phyloP scores from a whole-genome alignment of 2,329 filamentous ascomycete genomes.

The Fusarium graminum region DNA sequence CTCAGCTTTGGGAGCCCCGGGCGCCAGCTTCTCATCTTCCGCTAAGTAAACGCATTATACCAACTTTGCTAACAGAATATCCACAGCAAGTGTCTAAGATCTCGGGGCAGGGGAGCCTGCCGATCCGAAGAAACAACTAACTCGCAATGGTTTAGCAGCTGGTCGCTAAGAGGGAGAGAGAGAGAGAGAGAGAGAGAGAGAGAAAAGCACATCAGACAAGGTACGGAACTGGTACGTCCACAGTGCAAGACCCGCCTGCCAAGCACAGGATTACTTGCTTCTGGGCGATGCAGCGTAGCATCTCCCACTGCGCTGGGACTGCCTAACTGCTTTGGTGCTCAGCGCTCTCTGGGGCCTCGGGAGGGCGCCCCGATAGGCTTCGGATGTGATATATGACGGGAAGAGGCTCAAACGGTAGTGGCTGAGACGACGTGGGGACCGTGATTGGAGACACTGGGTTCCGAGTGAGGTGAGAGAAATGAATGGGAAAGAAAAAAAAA shows the following conservation, averaged over 20 bases:
- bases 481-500: too few relatives aligned
- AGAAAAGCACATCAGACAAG: background rate
- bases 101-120: slow-evolving; percentile 24
- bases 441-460: slow-evolving; percentile 6
- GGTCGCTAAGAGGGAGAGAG: background rate
- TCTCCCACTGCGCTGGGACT: slow-evolving; percentile 31
- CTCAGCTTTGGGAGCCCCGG: background rate
- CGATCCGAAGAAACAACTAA: slow-evolving; percentile 32
- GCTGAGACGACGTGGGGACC: background rate
- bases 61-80: slow-evolving; percentile 13
- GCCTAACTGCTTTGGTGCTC: background rate
- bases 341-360: background rate
- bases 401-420: slow-evolving; percentile 32
- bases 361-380: slow-evolving; percentile 17
- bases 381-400: slow-evolving; percentile 38
- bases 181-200: too few relatives aligned
- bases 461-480: background rate
- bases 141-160: background rate
- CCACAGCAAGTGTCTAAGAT: slow-evolving; percentile 42
- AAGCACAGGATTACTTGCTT: slow-evolving; percentile 21
- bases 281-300: slow-evolving; percentile 25
- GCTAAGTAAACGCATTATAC: slow-evolving; percentile 14
- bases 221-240: too few relatives aligned
- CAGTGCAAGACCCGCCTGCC: too few relatives aligned
- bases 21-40: background rate